Percentiles rank a stretch among this genome's conserved stretches.
These are phyloP conservation scores for Alloteropsis semialata DNA, from an alignment of 176 grass and related monocot species.

Conservation along the genomic window DNA sequence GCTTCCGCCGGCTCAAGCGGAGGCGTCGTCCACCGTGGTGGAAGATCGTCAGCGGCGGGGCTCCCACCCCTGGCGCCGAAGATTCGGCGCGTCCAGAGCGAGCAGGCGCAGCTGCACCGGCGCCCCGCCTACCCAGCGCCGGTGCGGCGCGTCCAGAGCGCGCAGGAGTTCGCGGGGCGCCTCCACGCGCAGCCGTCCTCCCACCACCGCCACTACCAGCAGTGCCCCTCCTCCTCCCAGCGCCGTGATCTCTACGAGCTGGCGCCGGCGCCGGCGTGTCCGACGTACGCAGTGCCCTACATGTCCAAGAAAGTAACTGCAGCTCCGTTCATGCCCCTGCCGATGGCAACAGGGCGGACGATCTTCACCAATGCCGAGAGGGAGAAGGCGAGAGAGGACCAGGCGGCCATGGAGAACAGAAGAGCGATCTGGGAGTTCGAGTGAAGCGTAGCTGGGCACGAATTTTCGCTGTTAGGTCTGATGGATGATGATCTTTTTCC, in stretches of 20 bases:
- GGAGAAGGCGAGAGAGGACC: background rate
- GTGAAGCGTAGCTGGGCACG: background rate
- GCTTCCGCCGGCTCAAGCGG: background rate
- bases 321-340: background rate
- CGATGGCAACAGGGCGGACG: background rate
- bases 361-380: background rate
- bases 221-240: slow-evolving; percentile 1
- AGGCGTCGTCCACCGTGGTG: background rate
- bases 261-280: background rate
- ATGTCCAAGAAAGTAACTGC: background rate
- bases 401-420: background rate
- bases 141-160: slow-evolving; percentile 23
- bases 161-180: slow-evolving; percentile 4
- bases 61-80: background rate
- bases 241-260: background rate
- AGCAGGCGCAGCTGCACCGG: background rate
- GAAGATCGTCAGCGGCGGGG: background rate
- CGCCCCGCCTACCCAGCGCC: background rate
- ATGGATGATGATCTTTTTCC: background rate
- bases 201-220: background rate
- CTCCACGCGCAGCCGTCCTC: background rate
- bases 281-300: background rate
- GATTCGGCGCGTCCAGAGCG: slow-evolving; percentile 26
- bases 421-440: slow-evolving; percentile 12
- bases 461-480: background rate